These are phyloP conservation scores for Paraurostyla sp. DNA, from an alignment of 73 alveolate species.

Conservation along the genomic window DNA sequence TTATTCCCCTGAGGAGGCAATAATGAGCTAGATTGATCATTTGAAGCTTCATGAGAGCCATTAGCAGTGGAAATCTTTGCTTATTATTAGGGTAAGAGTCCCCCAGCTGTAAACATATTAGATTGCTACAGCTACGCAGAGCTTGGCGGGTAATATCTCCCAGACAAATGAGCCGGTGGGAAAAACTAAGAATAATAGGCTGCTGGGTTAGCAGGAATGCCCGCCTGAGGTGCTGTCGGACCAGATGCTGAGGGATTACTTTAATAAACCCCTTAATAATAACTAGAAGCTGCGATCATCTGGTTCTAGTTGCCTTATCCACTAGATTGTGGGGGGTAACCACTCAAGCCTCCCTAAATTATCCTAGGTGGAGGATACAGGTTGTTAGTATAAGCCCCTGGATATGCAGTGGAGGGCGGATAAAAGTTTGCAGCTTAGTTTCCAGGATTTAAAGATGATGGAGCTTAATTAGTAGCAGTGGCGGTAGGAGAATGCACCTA, in stretches of 20 bases:
- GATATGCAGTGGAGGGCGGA: too few relatives aligned
- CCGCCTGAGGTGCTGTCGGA: not conserved
- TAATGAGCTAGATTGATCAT: not conserved
- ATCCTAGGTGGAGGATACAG: too few relatives aligned
- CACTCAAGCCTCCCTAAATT: too few relatives aligned
- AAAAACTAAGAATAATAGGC: not conserved
- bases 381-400: too few relatives aligned
- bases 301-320: too few relatives aligned
- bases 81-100: not conserved
- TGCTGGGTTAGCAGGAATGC: not conserved
- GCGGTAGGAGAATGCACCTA: too few relatives aligned
- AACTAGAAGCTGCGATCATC: too few relatives aligned
- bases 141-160: slow-evolving; percentile 5
- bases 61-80: not conserved
- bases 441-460: too few relatives aligned
- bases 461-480: too few relatives aligned
- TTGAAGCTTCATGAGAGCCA: not conserved
- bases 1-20: not conserved
- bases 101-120: slow-evolving; percentile 7
- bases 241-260: not conserved
- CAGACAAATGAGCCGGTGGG: slow-evolving; percentile 36
- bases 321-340: too few relatives aligned
- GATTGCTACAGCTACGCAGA: slow-evolving; percentile 17
- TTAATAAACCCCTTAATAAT: too few relatives aligned
- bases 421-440: too few relatives aligned